Conservation (phyloP, 768 basidiomycete genomes). For the Termitomyces sp. region DNA sequence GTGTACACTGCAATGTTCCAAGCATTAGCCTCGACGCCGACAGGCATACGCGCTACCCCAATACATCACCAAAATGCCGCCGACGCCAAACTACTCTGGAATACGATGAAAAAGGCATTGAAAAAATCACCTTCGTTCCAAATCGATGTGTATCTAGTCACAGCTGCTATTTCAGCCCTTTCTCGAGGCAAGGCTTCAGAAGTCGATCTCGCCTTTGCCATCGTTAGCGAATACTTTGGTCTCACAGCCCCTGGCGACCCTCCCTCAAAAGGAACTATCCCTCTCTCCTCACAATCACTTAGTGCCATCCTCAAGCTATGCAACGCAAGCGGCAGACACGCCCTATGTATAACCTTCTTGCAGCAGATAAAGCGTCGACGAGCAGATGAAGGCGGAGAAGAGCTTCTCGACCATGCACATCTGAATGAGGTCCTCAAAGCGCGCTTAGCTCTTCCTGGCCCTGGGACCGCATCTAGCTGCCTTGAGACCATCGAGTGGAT, state of each 20-base stretch:
- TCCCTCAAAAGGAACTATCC: slow-evolving; percentile 31
- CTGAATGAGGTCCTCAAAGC: slow-evolving; percentile 62
- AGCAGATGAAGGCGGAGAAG: slow-evolving; percentile 29
- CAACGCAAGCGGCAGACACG: slow-evolving; percentile 41
- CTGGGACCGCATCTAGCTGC: slow-evolving; percentile 42
- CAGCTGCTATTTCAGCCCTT: slow-evolving; percentile 52
- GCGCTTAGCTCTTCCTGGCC: slow-evolving; percentile 37
- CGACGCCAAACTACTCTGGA: slow-evolving; percentile 73
- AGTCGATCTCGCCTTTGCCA: slow-evolving; percentile 62
- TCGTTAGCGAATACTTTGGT: slow-evolving; percentile 61
- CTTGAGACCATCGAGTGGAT: slow-evolving; percentile 68
- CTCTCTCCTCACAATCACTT: slow-evolving; percentile 46
- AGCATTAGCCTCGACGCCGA: slow-evolving; percentile 34
- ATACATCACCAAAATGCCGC: slow-evolving; percentile 44
- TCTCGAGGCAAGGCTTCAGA: slow-evolving; percentile 54
- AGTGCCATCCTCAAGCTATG: slow-evolving; percentile 56
- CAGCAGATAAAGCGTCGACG: slow-evolving; percentile 54
- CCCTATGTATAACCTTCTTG: slow-evolving; percentile 53
- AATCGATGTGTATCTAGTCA: slow-evolving; percentile 52
- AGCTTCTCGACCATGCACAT: slow-evolving; percentile 49
- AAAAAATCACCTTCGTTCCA: slow-evolving; percentile 41
- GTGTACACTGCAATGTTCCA: slow-evolving; percentile 68
- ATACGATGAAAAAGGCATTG: slow-evolving; percentile 51
- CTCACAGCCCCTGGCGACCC: slow-evolving; percentile 45
- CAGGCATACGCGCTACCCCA: slow-evolving; percentile 13